phyloP scores from a whole-genome alignment of 2,329 filamentous ascomycete genomes.

The Didymella exigua region DNA sequence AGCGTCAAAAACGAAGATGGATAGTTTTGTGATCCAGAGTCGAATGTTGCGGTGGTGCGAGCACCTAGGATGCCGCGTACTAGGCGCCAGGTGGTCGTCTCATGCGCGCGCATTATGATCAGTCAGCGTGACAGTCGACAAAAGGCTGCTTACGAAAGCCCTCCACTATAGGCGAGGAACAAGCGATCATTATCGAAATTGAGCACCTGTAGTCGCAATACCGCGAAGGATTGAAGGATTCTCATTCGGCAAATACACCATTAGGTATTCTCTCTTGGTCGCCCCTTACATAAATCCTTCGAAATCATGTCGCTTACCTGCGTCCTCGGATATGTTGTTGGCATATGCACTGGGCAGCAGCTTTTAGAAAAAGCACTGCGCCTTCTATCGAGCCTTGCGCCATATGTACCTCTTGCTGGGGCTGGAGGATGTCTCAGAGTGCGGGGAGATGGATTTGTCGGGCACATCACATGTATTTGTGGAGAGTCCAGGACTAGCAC shows the following conservation, averaged over 20 bases:
- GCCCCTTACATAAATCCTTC: slow-evolving; percentile 10
- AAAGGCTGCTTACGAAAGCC: not conserved
- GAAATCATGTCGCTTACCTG: slow-evolving; percentile 1
- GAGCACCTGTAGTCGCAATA: not conserved
- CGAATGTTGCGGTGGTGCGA: not conserved
- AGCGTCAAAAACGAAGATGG: not conserved
- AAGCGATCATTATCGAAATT: not conserved
- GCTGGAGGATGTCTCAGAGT: slow-evolving; percentile 6
- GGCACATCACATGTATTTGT: slow-evolving; percentile 7
- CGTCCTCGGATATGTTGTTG: not conserved
- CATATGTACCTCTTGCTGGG: not conserved
- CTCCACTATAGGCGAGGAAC: not conserved
- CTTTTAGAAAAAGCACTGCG: slow-evolving; percentile 7
- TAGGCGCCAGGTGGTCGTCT: not conserved
- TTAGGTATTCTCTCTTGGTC: not conserved
- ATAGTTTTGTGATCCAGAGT: no score
- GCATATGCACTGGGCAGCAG: not conserved
- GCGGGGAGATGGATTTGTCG: not conserved
- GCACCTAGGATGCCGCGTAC: not conserved
- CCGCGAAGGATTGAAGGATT: slow-evolving; percentile 1
- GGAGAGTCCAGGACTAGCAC: not conserved
- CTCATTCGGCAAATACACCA: not conserved
- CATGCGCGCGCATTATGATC: not conserved
- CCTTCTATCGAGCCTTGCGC: slow-evolving; percentile 1
- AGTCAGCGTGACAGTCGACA: not conserved